These are phyloP conservation scores for Heliamphora ciliata DNA, from an alignment of 179 eudicot genomes.

Conservation along the genomic window DNA sequence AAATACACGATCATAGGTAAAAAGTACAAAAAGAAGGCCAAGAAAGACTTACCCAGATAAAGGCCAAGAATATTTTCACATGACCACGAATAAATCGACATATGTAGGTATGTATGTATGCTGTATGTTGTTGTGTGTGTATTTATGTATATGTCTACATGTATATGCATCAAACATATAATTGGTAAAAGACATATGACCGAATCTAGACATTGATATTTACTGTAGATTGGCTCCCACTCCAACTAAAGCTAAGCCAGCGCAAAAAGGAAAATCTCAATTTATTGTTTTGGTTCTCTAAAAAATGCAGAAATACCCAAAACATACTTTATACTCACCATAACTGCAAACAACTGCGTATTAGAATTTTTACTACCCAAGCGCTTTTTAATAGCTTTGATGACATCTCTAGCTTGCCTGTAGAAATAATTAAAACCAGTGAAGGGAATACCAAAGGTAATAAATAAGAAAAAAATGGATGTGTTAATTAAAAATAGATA, in stretches of 20 bases:
- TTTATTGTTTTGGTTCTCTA: not conserved
- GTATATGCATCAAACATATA: not conserved
- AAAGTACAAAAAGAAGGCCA: not conserved
- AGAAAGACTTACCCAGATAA: not conserved
- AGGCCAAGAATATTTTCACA: not conserved
- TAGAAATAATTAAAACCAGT: conserved; percentile 19
- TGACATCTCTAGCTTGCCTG: conserved; percentile 82
- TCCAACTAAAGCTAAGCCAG: not conserved
- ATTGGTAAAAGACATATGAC: not conserved
- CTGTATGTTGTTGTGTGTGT: too few species aligned
- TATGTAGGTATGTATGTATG: too few species aligned
- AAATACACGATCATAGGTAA: not conserved
- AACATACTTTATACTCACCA: conserved; percentile 40
- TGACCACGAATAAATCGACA: not conserved
- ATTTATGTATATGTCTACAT: not conserved
- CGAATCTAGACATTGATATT: not conserved
- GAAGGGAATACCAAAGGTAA: conserved; percentile 9
- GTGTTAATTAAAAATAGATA: not conserved
- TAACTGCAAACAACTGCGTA: conserved; percentile 68
- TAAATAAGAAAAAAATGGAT: not conserved
- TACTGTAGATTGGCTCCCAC: not conserved
- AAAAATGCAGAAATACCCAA: not conserved
- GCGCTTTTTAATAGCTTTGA: conserved; percentile 77
- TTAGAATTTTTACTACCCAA: conserved; percentile 63
- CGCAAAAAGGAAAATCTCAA: not conserved